Conservation (phyloP, 106 monocot species). For the Dendrobium chrysotoxum region DNA sequence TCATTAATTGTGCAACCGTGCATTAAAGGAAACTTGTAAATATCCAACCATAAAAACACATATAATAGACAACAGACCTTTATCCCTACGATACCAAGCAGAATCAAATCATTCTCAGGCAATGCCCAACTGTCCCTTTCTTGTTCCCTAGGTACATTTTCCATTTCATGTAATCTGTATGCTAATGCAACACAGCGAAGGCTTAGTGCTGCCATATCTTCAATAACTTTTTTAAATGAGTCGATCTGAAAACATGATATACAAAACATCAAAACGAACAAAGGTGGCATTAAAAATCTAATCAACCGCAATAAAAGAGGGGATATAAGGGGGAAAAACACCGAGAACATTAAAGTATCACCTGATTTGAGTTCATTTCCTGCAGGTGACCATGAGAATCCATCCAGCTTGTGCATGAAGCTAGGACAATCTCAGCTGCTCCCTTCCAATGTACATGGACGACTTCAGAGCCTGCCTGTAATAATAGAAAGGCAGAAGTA, state of each 20-base stretch:
- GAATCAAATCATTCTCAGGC: slow-evolving; percentile 71
- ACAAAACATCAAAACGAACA: not conserved
- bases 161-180: slow-evolving; percentile 45
- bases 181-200: slow-evolving; percentile 92
- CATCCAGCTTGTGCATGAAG: slow-evolving; percentile 72
- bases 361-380: slow-evolving; percentile 46
- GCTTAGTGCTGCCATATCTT: slow-evolving; percentile 75
- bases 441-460: slow-evolving; percentile 96
- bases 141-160: slow-evolving; percentile 60
- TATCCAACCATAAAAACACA: not conserved
- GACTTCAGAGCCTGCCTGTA: slow-evolving; percentile 57
- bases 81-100: slow-evolving; percentile 81
- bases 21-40: no score
- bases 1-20: no score
- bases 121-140: slow-evolving; percentile 49
- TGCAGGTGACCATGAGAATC: slow-evolving; percentile 50
- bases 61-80: slow-evolving; percentile 44
- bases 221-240: slow-evolving; percentile 71
- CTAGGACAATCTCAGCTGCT: slow-evolving; percentile 86
- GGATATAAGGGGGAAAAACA: not conserved
- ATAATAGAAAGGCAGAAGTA: slow-evolving; percentile 5
- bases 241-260: slow-evolving; percentile 32
- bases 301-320: not conserved
- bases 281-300: not conserved
- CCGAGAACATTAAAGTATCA: slow-evolving; percentile 8